A percentile compares a stretch with the other conserved stretches of the same genome.
Evolutionary conservation across 176 grass and related monocot species (phyloP).

Genomic region (Ensete glaucum): DNA sequence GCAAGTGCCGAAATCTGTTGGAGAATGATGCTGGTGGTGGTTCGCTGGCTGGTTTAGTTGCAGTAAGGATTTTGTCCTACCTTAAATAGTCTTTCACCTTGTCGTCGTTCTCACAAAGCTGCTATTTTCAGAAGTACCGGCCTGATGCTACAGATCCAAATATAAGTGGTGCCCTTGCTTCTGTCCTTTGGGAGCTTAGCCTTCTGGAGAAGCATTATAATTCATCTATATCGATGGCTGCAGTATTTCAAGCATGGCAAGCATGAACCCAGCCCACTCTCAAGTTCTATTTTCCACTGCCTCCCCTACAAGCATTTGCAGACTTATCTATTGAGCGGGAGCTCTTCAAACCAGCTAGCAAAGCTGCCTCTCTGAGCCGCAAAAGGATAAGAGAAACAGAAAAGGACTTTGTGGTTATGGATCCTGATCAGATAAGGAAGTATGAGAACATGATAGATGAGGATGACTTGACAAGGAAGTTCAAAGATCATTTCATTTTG

Average conservation of each 20-base stretch:
- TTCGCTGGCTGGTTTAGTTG: slow-evolving; percentile 77
- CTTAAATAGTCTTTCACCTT: not conserved
- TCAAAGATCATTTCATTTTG: slow-evolving; percentile 60
- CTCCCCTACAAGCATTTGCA: slow-evolving; percentile 57
- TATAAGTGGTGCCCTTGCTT: slow-evolving; percentile 82
- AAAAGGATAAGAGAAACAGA: slow-evolving; percentile 39
- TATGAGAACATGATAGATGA: slow-evolving; percentile 32
- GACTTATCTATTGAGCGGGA: slow-evolving; percentile 48
- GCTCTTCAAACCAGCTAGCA: slow-evolving; percentile 38
- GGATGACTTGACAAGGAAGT: slow-evolving; percentile 40
- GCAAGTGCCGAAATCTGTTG: slow-evolving; percentile 78
- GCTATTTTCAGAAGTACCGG: slow-evolving; percentile 74
- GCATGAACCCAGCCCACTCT: slow-evolving; percentile 56
- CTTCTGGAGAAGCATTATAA: slow-evolving; percentile 85
- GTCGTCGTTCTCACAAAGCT: not conserved
- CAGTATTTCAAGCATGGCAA: slow-evolving; percentile 71
- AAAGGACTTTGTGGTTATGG: slow-evolving; percentile 41
- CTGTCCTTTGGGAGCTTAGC: slow-evolving; percentile 90
- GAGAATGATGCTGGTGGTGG: slow-evolving; percentile 94
- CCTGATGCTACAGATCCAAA: slow-evolving; percentile 82
- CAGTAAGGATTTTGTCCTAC: slow-evolving; percentile 36
- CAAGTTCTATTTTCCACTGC: slow-evolving; percentile 51
- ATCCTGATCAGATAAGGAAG: slow-evolving; percentile 32
- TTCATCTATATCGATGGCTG: slow-evolving; percentile 51
- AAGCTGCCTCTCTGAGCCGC: slow-evolving; percentile 33